Evolutionary conservation across 2,329 filamentous ascomycete genomes (phyloP), one percentile per base, ranked within the genome.

Genomic region (Colletotrichum echinochloae): DNA sequence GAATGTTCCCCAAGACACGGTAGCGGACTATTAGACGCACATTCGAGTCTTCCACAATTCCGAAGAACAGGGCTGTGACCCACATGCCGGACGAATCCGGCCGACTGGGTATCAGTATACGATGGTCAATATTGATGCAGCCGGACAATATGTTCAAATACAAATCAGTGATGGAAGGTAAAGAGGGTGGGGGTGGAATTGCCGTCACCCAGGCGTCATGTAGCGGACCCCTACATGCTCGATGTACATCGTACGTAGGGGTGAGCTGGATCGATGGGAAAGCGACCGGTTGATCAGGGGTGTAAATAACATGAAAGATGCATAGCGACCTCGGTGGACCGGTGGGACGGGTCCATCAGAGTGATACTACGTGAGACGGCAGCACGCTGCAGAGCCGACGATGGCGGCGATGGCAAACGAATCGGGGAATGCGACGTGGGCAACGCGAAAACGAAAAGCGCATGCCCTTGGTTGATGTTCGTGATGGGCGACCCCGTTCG

Each of bases 61-160:
- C 60, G 52, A 68, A 64, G 33, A 44, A 48, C 60, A 52, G 60
- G 60, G 30, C 23, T 52, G 35, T 35, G 48, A 28, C 51, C 65
- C 65, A 68, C 60, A 64, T 68, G 60, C 52, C 65, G 60, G 60
- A 41, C 52, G 44, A 68, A 65, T 51, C 65, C 60, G 52, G 44
- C 41, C 52, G 28, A 44, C 51, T 52, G 65, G 65, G 44, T 68
- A 64, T 64, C 28, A 44, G 46, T 60, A 39, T 20, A 49, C 33
- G n/a, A n/a, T 30, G 46, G 30, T 26, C 59, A n/a, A 37, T 51
- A 16, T 39, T 20, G 33, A 28, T 51, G 28, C 59, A 61, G 44
- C 23, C 23, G 28, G 26, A 30, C 30, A 60, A 60, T 49, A 51
- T 37, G 35, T 20, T 60, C 11, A 28, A 51, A 60, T 51, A 51